phyloP scores from a whole-genome alignment of 179 eudicot species.

The Dionaea muscipula region DNA sequence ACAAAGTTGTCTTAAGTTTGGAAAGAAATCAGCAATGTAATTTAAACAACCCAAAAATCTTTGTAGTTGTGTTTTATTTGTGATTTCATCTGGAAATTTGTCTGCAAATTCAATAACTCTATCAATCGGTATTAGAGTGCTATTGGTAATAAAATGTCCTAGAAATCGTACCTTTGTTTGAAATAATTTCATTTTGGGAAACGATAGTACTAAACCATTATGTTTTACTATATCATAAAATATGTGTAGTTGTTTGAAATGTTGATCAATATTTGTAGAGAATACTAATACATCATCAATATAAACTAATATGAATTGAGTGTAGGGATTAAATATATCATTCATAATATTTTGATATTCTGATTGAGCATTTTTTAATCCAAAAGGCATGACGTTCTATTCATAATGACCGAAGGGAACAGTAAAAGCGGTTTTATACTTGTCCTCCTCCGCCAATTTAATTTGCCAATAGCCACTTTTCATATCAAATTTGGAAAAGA shows the following conservation, averaged over 20 bases:
- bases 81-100: no score
- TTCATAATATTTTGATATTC: no score
- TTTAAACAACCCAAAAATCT: not conserved
- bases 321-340: no score
- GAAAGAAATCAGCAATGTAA: not conserved
- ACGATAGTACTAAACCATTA: constrained; percentile 1
- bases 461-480: constrained; percentile 4
- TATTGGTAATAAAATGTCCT: not conserved
- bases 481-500: constrained; percentile 4
- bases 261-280: not conserved
- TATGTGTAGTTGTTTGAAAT: constrained; percentile 8
- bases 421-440: not conserved
- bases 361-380: no score
- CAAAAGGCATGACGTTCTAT: not conserved
- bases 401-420: not conserved
- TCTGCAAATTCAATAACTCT: no score
- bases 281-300: constrained; percentile 5
- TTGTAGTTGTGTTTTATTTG: no score
- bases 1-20: not conserved
- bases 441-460: not conserved
- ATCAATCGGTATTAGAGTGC: not conserved
- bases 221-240: not conserved
- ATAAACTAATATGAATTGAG: no score
- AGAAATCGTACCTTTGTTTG: constrained; percentile 4
- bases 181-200: constrained; percentile 1